Percentiles rank a stretch among this genome's conserved stretches.
phyloP scores from a whole-genome alignment of 495 filamentous ascomycete species.

The Glonium stellatum region DNA sequence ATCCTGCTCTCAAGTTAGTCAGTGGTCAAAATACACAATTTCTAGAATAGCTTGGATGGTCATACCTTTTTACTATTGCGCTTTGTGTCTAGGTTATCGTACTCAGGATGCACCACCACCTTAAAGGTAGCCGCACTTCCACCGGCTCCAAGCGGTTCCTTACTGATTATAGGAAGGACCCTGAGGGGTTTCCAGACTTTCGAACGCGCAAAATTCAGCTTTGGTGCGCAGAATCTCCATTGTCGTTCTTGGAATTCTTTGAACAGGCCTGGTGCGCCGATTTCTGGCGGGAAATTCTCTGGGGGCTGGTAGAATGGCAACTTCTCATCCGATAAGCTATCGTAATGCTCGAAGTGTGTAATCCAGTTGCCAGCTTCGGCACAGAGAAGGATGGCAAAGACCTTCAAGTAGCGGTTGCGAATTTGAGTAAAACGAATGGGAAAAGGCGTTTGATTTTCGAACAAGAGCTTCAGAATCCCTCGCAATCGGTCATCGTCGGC shows the following conservation, averaged over 20 bases:
- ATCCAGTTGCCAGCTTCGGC: conserved; percentile 25
- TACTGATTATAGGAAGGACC: conserved; percentile 11
- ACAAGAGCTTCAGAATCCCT: not conserved
- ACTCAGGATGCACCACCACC: conserved; percentile 8
- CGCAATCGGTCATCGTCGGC: not conserved
- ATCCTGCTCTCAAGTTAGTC: not conserved
- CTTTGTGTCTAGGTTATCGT: not conserved
- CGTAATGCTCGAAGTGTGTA: conserved; percentile 23
- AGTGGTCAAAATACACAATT: too few relatives aligned
- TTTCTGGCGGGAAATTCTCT: conserved; percentile 7
- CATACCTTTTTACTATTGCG: not conserved
- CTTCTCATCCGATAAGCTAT: conserved; percentile 24
- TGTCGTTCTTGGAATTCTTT: conserved; percentile 31
- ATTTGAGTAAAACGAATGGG: not conserved
- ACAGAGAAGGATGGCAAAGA: conserved; percentile 32
- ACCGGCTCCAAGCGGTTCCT: not conserved
- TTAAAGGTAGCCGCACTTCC: conserved; percentile 2
- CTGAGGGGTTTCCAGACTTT: not conserved
- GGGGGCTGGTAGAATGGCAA: conserved; percentile 27
- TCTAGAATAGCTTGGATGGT: not conserved
- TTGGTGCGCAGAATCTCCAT: conserved; percentile 35
- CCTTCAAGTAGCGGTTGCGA: conserved; percentile 9
- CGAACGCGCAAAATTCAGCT: not conserved
- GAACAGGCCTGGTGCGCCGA: conserved; percentile 21
- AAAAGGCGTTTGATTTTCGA: not conserved